Evolutionary conservation across 75 land plant species (phyloP), one percentile per base, ranked within the genome.

Genomic region (Cryptomeria japonica): DNA sequence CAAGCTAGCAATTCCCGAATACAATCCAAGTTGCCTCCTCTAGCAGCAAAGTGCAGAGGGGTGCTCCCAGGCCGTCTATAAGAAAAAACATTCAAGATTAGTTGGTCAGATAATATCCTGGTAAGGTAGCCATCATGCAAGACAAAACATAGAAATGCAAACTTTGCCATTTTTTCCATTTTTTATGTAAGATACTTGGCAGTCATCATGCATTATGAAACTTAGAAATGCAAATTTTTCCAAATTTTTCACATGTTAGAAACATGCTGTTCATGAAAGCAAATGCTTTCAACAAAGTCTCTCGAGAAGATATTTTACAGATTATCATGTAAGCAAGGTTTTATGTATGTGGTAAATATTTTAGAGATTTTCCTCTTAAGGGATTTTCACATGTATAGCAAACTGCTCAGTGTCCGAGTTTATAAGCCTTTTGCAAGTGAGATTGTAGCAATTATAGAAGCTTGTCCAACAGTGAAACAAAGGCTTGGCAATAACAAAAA

Each of bases 11-110:
- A 91, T 88, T 92, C 94, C 18, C 94, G 89, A 0, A 96, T 88
- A 77, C 93, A 91, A 39, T 96, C 95, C 70, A 93, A 55, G 68
- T 90, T 93, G 22, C 96, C 97, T 13, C 94, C 90, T 10, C 94
- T 89, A 79, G 97, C 97, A 55, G 97, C 97, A 89, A 93, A 88
- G 87, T 96, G 97, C 89, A 96, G 90, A 13, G 97, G 93, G 5
- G 96, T 89, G 90, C 96, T 97, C 28, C 97, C 99, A 3, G 92
- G 93, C 42, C 79, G 84, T 14, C 90, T 89, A 22, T 19, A 88
- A 55, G 19, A 16, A 85, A 80, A 84, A 41, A 84, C 22, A 88
- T 32, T 53, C 58, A 82, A 46, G 32, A 46, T n/a, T 46, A 15
- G 84, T 82, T n/a, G 49, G 51, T 82, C 10, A 11, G 49, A 46